Evolutionary conservation across 305 asterid species (phyloP).

Genomic region (Fraxinus xanthoxyloides): DNA sequence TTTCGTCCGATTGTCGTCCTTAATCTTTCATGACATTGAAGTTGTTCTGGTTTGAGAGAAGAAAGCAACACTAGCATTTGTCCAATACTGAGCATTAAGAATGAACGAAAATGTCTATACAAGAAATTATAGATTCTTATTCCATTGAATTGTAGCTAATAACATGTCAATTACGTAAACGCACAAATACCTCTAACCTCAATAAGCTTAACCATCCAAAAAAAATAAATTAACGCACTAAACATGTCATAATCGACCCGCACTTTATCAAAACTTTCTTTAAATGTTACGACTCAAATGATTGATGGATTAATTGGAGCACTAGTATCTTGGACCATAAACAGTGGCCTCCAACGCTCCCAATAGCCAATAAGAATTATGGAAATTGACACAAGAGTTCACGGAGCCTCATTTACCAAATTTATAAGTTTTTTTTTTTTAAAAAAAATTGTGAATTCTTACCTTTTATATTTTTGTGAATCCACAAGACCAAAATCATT

Average conservation of each 20-base stretch:
- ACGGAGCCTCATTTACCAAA: not conserved
- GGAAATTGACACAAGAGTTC: not conserved
- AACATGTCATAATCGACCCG: not conserved
- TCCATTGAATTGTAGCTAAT: not conserved
- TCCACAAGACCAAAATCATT: not conserved
- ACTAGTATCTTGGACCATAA: not conserved
- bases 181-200: not conserved
- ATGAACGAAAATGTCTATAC: not conserved
- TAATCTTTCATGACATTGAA: not conserved
- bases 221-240: not conserved
- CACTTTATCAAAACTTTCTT: not conserved
- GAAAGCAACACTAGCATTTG: not conserved
- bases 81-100: not conserved
- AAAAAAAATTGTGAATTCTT: not conserved
- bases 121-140: not conserved
- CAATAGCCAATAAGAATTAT: not conserved
- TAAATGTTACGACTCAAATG: too few species aligned
- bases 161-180: not conserved
- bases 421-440: not conserved
- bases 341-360: not conserved
- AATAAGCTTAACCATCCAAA: too few species aligned
- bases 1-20: not conserved
- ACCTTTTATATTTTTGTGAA: not conserved
- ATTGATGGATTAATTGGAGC: not conserved
- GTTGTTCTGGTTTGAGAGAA: not conserved